Percentiles rank a stretch among this genome's conserved stretches.
These are phyloP conservation scores for Schizosaccharomyces japonicus DNA, from an alignment of 805 yeast species.

Conservation along the genomic window DNA sequence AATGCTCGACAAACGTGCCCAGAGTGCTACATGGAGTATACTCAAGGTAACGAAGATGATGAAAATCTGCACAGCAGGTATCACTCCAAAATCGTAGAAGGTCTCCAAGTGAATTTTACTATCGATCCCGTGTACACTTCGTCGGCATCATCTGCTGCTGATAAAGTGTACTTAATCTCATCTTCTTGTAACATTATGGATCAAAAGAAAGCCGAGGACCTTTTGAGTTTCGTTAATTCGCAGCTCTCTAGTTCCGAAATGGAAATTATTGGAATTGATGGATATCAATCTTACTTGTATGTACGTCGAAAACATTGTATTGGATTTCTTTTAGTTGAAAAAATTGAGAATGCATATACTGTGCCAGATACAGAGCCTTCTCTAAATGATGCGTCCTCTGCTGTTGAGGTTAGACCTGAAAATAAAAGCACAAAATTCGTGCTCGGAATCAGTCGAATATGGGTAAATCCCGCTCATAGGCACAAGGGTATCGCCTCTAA, in stretches of 20 bases:
- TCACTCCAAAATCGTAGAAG: not conserved
- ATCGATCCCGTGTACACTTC: not conserved
- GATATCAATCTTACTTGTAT: not conserved
- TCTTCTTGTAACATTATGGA: not conserved
- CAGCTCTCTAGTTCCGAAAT: not conserved
- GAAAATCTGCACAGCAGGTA: not conserved
- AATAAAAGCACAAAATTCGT: not conserved
- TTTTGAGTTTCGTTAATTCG: not conserved
- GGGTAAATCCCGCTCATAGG: not conserved
- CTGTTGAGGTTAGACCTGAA: not conserved
- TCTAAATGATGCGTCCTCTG: not conserved
- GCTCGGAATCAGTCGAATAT: not conserved
- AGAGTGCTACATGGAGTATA: constrained; percentile 2
- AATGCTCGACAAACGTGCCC: not conserved
- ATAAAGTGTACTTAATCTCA: not conserved
- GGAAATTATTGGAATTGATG: not conserved
- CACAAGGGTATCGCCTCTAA: not conserved
- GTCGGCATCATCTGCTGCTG: not conserved
- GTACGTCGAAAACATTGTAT: not conserved
- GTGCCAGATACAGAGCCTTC: not conserved
- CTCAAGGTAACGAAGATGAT: not conserved
- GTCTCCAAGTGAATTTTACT: not conserved
- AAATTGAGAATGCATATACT: not conserved
- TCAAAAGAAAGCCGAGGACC: not conserved
- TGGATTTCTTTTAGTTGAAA: not conserved